Percentiles rank a stretch among this genome's conserved stretches.
phyloP scores from a whole-genome alignment of 805 yeast species.

The Novakomyces olei region DNA sequence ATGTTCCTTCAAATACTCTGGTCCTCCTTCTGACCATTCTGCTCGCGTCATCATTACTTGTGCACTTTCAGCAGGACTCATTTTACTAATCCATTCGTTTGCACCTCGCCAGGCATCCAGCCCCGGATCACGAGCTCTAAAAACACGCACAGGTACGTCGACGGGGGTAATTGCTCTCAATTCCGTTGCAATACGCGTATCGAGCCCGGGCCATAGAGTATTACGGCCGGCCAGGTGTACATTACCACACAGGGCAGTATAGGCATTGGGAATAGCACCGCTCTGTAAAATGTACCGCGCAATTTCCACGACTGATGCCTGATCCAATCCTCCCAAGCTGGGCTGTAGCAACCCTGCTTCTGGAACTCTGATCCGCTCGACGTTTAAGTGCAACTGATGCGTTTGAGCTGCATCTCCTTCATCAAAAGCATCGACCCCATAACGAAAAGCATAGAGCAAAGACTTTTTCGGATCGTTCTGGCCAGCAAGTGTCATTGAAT shows the following conservation, averaged over 20 bases:
- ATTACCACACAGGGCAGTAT: constrained; percentile 27
- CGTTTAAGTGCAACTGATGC: constrained; percentile 74
- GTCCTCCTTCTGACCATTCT: constrained; percentile 75
- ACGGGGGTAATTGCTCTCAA: constrained; percentile 50
- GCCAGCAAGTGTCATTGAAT: constrained; percentile 47
- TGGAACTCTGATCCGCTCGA: constrained; percentile 80
- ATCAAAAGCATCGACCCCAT: constrained; percentile 77
- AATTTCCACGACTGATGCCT: constrained; percentile 75
- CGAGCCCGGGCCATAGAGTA: constrained; percentile 40
- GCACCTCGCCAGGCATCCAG: constrained; percentile 88
- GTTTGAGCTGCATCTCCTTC: constrained; percentile 64
- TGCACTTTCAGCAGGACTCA: constrained; percentile 19
- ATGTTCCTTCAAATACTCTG: constrained; percentile 75
- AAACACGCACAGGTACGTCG: constrained; percentile 36
- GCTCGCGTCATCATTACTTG: constrained; percentile 33
- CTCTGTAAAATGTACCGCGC: constrained; percentile 41
- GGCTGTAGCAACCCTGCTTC: constrained; percentile 75
- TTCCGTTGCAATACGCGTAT: constrained; percentile 45
- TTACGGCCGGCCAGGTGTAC: constrained; percentile 77
- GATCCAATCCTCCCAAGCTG: constrained; percentile 81
- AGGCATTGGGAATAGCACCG: constrained; percentile 34
- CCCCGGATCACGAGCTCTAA: constrained; percentile 43
- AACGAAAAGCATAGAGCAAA: constrained; percentile 54
- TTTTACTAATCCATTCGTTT: constrained; percentile 49
- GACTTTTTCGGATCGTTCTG: constrained; percentile 72